Conservation (phyloP, 2,329 filamentous ascomycete genomes). For the Fusarium heterosporum region DNA sequence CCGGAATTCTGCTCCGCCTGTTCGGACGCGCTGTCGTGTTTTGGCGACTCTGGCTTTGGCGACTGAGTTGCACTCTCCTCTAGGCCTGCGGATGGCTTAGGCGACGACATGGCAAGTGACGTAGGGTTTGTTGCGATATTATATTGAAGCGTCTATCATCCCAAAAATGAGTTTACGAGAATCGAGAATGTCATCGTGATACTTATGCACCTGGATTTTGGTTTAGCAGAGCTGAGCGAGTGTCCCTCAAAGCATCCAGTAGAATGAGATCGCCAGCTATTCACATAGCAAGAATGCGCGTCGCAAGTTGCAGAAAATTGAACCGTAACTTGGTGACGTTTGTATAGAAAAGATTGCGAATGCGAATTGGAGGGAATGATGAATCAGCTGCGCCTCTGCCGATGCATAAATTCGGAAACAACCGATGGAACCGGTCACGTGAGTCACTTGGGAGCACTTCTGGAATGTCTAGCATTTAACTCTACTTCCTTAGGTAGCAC, state of each 20-base stretch:
- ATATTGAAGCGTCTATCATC: conserved; percentile 50
- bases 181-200: conserved; percentile 50
- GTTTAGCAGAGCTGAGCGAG: conserved; percentile 42
- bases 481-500: not conserved
- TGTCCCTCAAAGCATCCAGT: conserved; percentile 25
- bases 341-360: conserved; percentile 8
- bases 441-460: not conserved
- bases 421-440: conserved; percentile 15
- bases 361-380: conserved; percentile 17
- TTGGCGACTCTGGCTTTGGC: conserved; percentile 21
- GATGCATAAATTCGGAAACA: conserved; percentile 24
- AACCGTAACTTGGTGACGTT: conserved; percentile 9
- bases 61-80: conserved; percentile 32
- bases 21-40: conserved; percentile 32
- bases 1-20: conserved; percentile 17
- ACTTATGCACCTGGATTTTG: conserved; percentile 55
- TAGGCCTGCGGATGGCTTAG: conserved; percentile 26
- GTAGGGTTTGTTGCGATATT: conserved; percentile 36
- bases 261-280: conserved; percentile 23
- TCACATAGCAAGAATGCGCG: conserved; percentile 41
- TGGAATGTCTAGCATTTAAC: not conserved
- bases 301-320: conserved; percentile 17
- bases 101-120: conserved; percentile 39
- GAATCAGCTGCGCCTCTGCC: conserved; percentile 35
- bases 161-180: conserved; percentile 55